Percentiles rank a stretch among this genome's conserved stretches.
phyloP scores from a whole-genome alignment of 1,139 yeast species.

The Yamadazyma mexicana region DNA sequence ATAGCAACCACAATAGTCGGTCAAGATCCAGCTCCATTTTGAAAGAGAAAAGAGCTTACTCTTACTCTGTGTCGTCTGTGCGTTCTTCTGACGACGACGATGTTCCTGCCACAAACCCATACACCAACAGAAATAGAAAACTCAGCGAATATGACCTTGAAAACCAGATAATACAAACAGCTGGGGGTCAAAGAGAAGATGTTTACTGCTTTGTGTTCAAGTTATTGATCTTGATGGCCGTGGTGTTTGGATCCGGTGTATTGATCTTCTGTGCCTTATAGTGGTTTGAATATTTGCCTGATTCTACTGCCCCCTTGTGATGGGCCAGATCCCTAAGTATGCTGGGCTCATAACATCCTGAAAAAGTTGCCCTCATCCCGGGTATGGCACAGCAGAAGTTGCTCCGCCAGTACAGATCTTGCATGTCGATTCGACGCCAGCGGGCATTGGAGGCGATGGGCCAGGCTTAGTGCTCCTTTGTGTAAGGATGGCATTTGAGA shows the following conservation, averaged over 20 bases:
- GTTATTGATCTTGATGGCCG: slow-evolving; percentile 26
- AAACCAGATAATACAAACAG: slow-evolving; percentile 38
- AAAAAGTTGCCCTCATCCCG: too few relatives aligned
- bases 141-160: slow-evolving; percentile 37
- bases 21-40: slow-evolving; percentile 12
- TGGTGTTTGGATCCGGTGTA: slow-evolving; percentile 36
- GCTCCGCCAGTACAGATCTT: too few relatives aligned
- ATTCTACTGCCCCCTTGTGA: too few relatives aligned
- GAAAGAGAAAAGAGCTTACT: slow-evolving; percentile 10
- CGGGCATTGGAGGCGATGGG: too few relatives aligned
- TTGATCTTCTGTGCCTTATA: slow-evolving; percentile 40
- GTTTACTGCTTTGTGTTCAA: slow-evolving; percentile 35
- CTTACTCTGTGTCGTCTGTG: slow-evolving; percentile 12
- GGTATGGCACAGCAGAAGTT: too few relatives aligned
- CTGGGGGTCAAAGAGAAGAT: slow-evolving; percentile 39
- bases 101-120: slow-evolving; percentile 6
- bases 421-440: too few relatives aligned
- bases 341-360: too few relatives aligned
- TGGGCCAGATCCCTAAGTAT: too few relatives aligned
- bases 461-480: too few relatives aligned
- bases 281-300: neutral
- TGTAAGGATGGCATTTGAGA: too few relatives aligned
- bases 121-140: slow-evolving; percentile 13
- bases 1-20: slow-evolving; percentile 2
- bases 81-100: slow-evolving; percentile 11